Conservation (phyloP, 108 stramenopile genomes). For the Skeletonema potamos region DNA sequence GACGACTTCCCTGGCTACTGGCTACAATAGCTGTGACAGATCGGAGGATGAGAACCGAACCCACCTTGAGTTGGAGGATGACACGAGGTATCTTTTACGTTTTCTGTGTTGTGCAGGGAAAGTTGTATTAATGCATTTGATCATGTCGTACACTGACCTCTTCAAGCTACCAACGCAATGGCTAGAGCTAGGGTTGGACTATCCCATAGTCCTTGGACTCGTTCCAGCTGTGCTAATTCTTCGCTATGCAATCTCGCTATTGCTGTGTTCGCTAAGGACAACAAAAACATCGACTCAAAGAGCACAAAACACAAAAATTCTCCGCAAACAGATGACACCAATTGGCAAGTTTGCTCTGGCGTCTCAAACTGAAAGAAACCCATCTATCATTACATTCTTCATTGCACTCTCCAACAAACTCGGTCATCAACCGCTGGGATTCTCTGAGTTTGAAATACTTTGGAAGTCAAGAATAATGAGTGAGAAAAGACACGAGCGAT, state of each 20-base stretch:
- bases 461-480: conserved; percentile 8
- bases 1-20: too few relatives aligned
- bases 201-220: not conserved
- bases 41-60: too few relatives aligned
- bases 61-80: too few relatives aligned
- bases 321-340: conserved; percentile 29
- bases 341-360: conserved; percentile 26
- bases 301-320: not conserved
- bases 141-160: not conserved
- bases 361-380: conserved; percentile 31
- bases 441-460: conserved; percentile 9
- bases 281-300: not conserved
- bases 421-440: conserved; percentile 2
- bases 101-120: too few relatives aligned
- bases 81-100: too few relatives aligned
- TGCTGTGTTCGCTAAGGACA: not conserved
- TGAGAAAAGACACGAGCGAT: conserved; percentile 22
- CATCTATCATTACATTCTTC: conserved; percentile 30
- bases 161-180: not conserved
- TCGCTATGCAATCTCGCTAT: not conserved
- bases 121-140: too few relatives aligned
- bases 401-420: conserved; percentile 16
- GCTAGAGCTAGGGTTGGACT: not conserved
- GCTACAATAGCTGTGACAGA: too few relatives aligned
- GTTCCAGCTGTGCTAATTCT: not conserved